A percentile compares a stretch with the other conserved stretches of the same genome.
These are phyloP conservation scores for Cystofilobasidium capitatum DNA, from an alignment of 768 basidiomycete species.

Conservation along the genomic window DNA sequence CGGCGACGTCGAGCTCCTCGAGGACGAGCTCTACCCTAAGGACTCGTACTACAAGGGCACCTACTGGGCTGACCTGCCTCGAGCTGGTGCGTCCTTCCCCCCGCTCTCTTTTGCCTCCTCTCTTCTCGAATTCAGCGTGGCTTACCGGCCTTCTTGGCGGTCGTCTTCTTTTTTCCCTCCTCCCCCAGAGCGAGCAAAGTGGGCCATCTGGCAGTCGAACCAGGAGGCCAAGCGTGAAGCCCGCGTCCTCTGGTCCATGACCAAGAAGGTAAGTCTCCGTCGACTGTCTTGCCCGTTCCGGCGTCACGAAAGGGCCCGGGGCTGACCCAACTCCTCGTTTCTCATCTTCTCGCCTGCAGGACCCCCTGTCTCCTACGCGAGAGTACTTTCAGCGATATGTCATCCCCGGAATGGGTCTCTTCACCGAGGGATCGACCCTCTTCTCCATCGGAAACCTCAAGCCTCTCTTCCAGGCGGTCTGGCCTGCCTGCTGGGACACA, in stretches of 20 bases:
- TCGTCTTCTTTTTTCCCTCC: not conserved
- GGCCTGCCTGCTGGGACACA: conserved; percentile 39
- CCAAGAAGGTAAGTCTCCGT: conserved; percentile 33
- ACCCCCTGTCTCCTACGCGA: conserved; percentile 30
- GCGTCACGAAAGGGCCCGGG: not conserved
- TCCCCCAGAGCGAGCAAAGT: conserved; percentile 30
- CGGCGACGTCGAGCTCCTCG: conserved; percentile 6
- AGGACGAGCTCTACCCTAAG: conserved; percentile 29
- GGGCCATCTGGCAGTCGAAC: conserved; percentile 36
- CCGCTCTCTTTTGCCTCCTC: not conserved
- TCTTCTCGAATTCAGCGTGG: not conserved
- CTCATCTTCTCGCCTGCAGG: not conserved
- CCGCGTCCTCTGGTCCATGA: conserved; percentile 35
- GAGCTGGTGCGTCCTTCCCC: not conserved
- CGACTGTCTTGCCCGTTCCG: not conserved
- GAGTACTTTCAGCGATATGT: conserved; percentile 41
- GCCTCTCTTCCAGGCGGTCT: conserved; percentile 38
- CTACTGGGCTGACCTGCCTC: conserved; percentile 41
- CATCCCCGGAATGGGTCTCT: conserved; percentile 23
- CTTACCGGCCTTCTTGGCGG: not conserved
- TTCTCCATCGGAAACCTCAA: conserved; percentile 43
- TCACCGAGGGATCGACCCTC: conserved; percentile 38
- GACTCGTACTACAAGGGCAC: conserved; percentile 33
- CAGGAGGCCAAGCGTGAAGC: conserved; percentile 38
- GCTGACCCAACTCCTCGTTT: not conserved